phyloP scores from a whole-genome alignment of 257 asterid species.

The Solanum arcanum region DNA sequence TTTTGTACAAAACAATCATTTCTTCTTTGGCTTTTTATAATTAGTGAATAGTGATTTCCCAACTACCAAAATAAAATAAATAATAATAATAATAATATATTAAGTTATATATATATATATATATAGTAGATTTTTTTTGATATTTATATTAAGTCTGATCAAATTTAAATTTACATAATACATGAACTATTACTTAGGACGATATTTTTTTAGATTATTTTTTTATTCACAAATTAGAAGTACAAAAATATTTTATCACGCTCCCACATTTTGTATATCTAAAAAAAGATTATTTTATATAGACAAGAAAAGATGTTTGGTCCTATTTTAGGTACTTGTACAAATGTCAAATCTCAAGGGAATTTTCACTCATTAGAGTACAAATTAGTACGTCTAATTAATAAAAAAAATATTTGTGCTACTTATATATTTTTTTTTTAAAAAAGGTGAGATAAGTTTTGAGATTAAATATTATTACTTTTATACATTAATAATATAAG shows the following conservation, averaged over 20 bases:
- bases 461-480: not conserved
- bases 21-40: not conserved
- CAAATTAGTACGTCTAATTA: not conserved
- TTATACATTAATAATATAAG: not conserved
- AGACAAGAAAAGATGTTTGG: not conserved
- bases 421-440: not conserved
- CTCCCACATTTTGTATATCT: not conserved
- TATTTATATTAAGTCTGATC: not conserved
- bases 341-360: not conserved
- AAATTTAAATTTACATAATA: not conserved
- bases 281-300: not conserved
- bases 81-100: too few species aligned
- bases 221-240: not conserved
- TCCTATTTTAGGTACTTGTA: not conserved
- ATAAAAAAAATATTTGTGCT: not conserved
- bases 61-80: not conserved
- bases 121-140: not conserved
- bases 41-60: not conserved
- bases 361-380: not conserved
- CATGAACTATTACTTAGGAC: rapidly evolving
- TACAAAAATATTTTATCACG: rapidly evolving
- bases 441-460: not conserved
- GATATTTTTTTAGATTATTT: not conserved
- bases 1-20: not conserved
- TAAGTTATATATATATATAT: too few species aligned